phyloP scores from a whole-genome alignment of 2,329 filamentous ascomycete species.

The Juglanconis sp. region DNA sequence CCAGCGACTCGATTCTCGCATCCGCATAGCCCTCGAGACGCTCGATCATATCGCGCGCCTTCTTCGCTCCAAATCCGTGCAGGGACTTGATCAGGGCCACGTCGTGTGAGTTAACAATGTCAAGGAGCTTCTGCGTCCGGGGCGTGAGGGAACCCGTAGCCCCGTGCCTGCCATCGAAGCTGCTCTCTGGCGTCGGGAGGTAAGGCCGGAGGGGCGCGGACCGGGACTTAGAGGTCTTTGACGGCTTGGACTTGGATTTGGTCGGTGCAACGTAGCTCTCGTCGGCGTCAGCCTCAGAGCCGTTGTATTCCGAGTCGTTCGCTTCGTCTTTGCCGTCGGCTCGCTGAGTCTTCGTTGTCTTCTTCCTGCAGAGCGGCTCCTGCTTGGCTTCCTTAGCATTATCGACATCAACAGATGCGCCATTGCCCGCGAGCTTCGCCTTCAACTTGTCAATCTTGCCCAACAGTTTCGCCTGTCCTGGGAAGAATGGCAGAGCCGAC shows the following conservation, averaged over 20 bases:
- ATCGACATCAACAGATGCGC: neutral
- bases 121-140: slow-evolving; percentile 59
- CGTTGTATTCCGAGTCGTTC: slow-evolving; percentile 39
- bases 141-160: slow-evolving; percentile 30
- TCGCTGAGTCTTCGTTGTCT: slow-evolving; percentile 28
- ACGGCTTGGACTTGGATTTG: slow-evolving; percentile 8
- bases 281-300: slow-evolving; percentile 40
- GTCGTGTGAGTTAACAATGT: slow-evolving; percentile 72
- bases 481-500: slow-evolving; percentile 79
- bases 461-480: slow-evolving; percentile 73
- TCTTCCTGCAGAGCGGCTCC: slow-evolving; percentile 19
- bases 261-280: slow-evolving; percentile 26
- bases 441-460: slow-evolving; percentile 66
- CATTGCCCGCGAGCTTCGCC: slow-evolving; percentile 42
- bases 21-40: slow-evolving; percentile 46
- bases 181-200: slow-evolving; percentile 32
- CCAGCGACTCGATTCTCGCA: slow-evolving; percentile 44
- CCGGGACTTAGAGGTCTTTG: slow-evolving; percentile 7
- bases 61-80: slow-evolving; percentile 70
- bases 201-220: slow-evolving; percentile 16
- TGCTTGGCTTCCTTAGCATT: neutral
- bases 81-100: slow-evolving; percentile 62
- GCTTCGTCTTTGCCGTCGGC: slow-evolving; percentile 39
- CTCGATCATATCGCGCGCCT: slow-evolving; percentile 59
- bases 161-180: neutral